Evolutionary conservation across 2,329 filamentous ascomycete species (phyloP).

Genomic region (Alternaria incomplexa): DNA sequence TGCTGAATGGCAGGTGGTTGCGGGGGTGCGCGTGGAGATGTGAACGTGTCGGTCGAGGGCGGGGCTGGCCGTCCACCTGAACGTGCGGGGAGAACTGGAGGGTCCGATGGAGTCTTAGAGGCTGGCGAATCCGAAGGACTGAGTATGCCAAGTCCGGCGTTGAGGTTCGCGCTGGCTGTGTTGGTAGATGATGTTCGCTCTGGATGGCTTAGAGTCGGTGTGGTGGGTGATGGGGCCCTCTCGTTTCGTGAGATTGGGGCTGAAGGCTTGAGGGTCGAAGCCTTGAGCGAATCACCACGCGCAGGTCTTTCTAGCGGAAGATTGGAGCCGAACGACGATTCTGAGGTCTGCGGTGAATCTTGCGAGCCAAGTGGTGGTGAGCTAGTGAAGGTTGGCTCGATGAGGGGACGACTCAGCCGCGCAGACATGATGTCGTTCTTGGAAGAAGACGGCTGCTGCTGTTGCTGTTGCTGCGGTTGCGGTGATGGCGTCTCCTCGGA

Average conservation of each 20-base stretch:
- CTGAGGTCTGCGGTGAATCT: constrained; percentile 42
- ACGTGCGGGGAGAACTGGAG: constrained; percentile 53
- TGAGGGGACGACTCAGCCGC: constrained; percentile 39
- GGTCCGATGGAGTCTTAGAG: constrained; percentile 50
- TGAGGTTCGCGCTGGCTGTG: constrained; percentile 39
- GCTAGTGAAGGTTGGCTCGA: constrained; percentile 45
- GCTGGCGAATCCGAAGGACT: constrained; percentile 52
- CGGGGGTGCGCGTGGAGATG: constrained; percentile 54
- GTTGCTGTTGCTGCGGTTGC: constrained; percentile 17
- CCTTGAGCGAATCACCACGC: constrained; percentile 65
- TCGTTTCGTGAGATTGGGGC: constrained; percentile 66
- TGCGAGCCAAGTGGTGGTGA: constrained; percentile 48
- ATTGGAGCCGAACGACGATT: constrained; percentile 48
- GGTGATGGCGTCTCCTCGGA: constrained; percentile 51
- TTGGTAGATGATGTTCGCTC: constrained; percentile 50
- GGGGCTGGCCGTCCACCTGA: constrained; percentile 54
- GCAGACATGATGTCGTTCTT: constrained; percentile 46
- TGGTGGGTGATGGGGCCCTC: constrained; percentile 52
- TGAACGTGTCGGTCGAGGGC: constrained; percentile 49
- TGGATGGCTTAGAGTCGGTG: constrained; percentile 47
- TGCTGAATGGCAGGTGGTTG: constrained; percentile 48
- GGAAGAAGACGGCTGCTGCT: constrained; percentile 50
- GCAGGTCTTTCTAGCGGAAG: constrained; percentile 56
- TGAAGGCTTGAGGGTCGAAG: constrained; percentile 50
- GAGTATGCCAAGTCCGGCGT: constrained; percentile 51